These are phyloP conservation scores for Pleurotus salmoneostramineus DNA, from an alignment of 768 basidiomycete genomes.

Conservation along the genomic window DNA sequence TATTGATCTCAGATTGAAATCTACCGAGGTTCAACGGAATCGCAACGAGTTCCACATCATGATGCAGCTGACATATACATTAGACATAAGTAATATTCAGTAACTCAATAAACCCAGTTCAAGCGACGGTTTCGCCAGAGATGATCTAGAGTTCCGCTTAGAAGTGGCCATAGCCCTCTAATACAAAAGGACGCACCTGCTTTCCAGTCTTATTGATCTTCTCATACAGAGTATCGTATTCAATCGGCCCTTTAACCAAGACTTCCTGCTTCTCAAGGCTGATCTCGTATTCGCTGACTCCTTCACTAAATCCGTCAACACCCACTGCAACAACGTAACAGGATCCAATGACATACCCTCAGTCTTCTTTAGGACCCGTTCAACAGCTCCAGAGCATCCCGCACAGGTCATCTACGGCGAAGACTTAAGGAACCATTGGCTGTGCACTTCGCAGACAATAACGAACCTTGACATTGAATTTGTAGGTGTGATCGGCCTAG, in stretches of 20 bases:
- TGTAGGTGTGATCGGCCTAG: constrained; percentile 48
- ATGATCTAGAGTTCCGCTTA: constrained; percentile 22
- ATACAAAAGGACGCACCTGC: constrained; percentile 45
- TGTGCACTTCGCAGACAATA: neutral
- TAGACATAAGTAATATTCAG: too few species aligned
- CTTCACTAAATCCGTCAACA: constrained; percentile 24
- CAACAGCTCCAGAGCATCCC: constrained; percentile 84
- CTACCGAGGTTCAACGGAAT: too few species aligned
- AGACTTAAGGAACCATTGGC: neutral
- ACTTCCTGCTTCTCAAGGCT: constrained; percentile 71
- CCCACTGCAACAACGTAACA: neutral
- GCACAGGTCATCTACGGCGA: constrained; percentile 72
- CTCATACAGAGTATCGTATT: constrained; percentile 62
- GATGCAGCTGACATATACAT: too few species aligned
- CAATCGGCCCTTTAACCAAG: constrained; percentile 52
- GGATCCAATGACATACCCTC: constrained; percentile 36
- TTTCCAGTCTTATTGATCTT: constrained; percentile 93
- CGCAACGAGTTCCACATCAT: too few species aligned
- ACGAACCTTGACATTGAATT: constrained; percentile 80
- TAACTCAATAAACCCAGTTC: constrained; percentile 7
- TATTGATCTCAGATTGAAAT: too few species aligned
- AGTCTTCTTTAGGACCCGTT: constrained; percentile 68
- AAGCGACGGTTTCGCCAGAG: constrained; percentile 44
- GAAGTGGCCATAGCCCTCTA: neutral
- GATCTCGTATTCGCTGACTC: constrained; percentile 56